Evolutionary conservation across 129 eudicot genomes (phyloP).

Genomic region (Erigeron canadensis): DNA sequence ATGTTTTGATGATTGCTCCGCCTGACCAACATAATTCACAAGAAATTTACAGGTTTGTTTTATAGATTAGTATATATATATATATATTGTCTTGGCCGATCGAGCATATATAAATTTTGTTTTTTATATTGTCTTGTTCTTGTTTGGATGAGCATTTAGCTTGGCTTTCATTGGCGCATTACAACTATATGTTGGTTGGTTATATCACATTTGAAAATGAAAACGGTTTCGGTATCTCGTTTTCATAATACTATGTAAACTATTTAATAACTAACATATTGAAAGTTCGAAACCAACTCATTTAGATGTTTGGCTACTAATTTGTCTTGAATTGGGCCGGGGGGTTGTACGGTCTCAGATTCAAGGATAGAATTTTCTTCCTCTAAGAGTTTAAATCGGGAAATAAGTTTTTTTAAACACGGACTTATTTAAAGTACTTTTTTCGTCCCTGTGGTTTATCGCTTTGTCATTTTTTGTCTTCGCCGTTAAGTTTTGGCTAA

Average conservation of each 20-base stretch:
- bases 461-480: too few relatives aligned
- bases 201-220: slow-evolving; percentile 20
- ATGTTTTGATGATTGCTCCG: slow-evolving; percentile 35
- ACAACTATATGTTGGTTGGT: slow-evolving; percentile 13
- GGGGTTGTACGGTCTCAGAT: too few relatives aligned
- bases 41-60: slow-evolving; percentile 29
- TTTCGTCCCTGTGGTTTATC: too few relatives aligned
- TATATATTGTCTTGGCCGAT: slow-evolving; percentile 22
- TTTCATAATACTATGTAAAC: slow-evolving; percentile 15
- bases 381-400: too few relatives aligned
- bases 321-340: too few relatives aligned
- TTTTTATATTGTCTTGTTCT: slow-evolving; percentile 26
- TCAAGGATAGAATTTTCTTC: too few relatives aligned
- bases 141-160: slow-evolving; percentile 26
- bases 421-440: too few relatives aligned
- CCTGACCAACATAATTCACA: slow-evolving; percentile 38
- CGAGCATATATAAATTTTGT: slow-evolving; percentile 14
- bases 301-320: too few relatives aligned
- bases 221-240: slow-evolving; percentile 9
- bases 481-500: too few relatives aligned
- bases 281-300: too few relatives aligned
- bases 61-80: too few relatives aligned
- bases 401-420: too few relatives aligned
- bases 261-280: slow-evolving; percentile 22
- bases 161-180: slow-evolving; percentile 9